phyloP scores from a whole-genome alignment of 345 rosid genomes.

The Stellera chamaejasme region DNA sequence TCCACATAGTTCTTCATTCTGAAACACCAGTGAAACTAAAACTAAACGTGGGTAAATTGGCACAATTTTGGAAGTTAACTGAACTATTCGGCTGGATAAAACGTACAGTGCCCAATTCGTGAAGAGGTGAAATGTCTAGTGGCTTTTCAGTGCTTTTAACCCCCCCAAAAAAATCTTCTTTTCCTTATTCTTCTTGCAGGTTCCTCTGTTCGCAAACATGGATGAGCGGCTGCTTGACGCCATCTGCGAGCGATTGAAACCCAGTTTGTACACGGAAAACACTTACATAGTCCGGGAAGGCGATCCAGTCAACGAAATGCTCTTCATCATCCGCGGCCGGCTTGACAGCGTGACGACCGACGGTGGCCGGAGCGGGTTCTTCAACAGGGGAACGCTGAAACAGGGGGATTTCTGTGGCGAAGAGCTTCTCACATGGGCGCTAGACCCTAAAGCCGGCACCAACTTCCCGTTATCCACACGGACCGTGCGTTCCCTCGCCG shows the following conservation, averaged over 20 bases:
- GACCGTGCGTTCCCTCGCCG: slow-evolving; percentile 55
- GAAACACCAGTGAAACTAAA: no score
- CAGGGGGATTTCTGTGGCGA: slow-evolving; percentile 82
- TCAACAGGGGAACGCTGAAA: slow-evolving; percentile 57
- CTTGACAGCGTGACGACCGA: slow-evolving; percentile 87
- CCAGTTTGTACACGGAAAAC: slow-evolving; percentile 62
- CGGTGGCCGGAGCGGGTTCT: slow-evolving; percentile 87
- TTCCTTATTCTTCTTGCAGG: slow-evolving; percentile 31
- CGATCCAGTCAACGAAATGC: slow-evolving; percentile 86
- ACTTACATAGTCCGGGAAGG: slow-evolving; percentile 79
- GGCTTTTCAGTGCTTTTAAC: background rate
- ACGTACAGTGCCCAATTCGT: no score
- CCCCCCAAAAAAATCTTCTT: no score
- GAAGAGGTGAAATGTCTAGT: no score
- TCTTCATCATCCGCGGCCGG: slow-evolving; percentile 72
- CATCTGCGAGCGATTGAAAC: slow-evolving; percentile 82
- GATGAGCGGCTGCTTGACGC: slow-evolving; percentile 81
- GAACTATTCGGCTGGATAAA: no score
- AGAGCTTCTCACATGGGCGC: slow-evolving; percentile 75
- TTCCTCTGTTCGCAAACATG: slow-evolving; percentile 81
- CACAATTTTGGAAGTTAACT: no score
- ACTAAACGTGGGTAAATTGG: no score
- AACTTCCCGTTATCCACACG: slow-evolving; percentile 61
- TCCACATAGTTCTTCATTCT: no score
- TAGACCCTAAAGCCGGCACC: slow-evolving; percentile 57